phyloP scores from a whole-genome alignment of 306 rosid genomes.

The Medicago arabica region DNA sequence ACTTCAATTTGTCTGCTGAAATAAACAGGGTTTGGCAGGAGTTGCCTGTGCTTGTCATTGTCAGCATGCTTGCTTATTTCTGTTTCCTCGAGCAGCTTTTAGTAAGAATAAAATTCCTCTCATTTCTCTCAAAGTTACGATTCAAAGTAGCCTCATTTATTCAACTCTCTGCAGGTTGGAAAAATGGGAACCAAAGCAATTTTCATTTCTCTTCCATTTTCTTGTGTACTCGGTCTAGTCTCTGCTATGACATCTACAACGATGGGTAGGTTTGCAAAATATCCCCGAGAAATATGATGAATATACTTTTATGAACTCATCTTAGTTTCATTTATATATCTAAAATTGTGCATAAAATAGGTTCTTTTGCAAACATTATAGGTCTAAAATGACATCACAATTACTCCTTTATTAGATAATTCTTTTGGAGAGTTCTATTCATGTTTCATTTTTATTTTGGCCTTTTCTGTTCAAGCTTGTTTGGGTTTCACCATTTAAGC shows the following conservation, averaged over 20 bases:
- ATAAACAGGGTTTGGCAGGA: constrained; percentile 93
- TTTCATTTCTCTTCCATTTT: constrained; percentile 89
- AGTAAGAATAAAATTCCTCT: constrained; percentile 56
- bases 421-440: constrained; percentile 20
- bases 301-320: constrained; percentile 30
- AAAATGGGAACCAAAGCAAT: constrained; percentile 83
- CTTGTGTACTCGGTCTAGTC: constrained; percentile 90
- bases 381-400: background rate
- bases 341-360: background rate
- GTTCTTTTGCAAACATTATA: background rate
- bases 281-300: constrained; percentile 19
- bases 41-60: constrained; percentile 91
- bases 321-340: constrained; percentile 19
- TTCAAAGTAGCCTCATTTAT: constrained; percentile 31
- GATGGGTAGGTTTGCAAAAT: constrained; percentile 72
- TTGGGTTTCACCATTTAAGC: background rate
- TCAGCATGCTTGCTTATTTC: constrained; percentile 96
- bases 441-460: constrained; percentile 6
- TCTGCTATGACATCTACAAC: constrained; percentile 90
- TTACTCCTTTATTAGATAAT: constrained; percentile 7
- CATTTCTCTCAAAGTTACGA: constrained; percentile 32
- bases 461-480: background rate
- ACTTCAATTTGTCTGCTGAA: constrained; percentile 34
- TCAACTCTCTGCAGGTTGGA: constrained; percentile 65
- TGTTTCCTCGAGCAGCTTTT: constrained; percentile 95